These are phyloP conservation scores for Rubroshorea leprosula DNA, from an alignment of 345 rosid genomes.

Conservation along the genomic window DNA sequence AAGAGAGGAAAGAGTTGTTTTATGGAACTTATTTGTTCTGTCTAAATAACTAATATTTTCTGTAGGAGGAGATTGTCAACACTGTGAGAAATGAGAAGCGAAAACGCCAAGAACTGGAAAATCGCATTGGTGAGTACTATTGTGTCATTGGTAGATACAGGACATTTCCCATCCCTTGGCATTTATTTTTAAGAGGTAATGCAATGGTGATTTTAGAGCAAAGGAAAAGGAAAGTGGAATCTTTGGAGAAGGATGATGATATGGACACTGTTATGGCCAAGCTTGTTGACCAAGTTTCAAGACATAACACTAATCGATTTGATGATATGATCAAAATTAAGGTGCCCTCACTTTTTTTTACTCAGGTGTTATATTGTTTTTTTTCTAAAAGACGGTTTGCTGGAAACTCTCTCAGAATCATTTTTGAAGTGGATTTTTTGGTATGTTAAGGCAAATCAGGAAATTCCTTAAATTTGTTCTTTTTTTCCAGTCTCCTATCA, in stretches of 20 bases:
- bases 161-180: conserved; percentile 5
- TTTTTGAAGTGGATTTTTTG: background rate
- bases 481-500: background rate
- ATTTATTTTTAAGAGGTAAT: conserved; percentile 1
- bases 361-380: conserved; percentile 7
- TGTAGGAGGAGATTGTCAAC: conserved; percentile 59
- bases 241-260: conserved; percentile 63
- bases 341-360: conserved; percentile 30
- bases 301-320: conserved; percentile 41
- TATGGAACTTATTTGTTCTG: conserved; percentile 1
- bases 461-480: too few species aligned
- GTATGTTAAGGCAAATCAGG: background rate
- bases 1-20: background rate
- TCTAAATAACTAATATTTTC: background rate
- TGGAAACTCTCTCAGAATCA: conserved; percentile 1
- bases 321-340: conserved; percentile 47
- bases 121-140: conserved; percentile 40
- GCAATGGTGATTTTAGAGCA: conserved; percentile 35
- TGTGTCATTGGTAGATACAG: background rate
- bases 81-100: conserved; percentile 33
- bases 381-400: background rate
- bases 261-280: conserved; percentile 51
- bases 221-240: conserved; percentile 53
- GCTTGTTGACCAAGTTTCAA: conserved; percentile 54
- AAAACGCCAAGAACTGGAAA: conserved; percentile 51